These are phyloP conservation scores for Boletus reticuloceps DNA, from an alignment of 768 basidiomycete genomes.

Conservation along the genomic window DNA sequence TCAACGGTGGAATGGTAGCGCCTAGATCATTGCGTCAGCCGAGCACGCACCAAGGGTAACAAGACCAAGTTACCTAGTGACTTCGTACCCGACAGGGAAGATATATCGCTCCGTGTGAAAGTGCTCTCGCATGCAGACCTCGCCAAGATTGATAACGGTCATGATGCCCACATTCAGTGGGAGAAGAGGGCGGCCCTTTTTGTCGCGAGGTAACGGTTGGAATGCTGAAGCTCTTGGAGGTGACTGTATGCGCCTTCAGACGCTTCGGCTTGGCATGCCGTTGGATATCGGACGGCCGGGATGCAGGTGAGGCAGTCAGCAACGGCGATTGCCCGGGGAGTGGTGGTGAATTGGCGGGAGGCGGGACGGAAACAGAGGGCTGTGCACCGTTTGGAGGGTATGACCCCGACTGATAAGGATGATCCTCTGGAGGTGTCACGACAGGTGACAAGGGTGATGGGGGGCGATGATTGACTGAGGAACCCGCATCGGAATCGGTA, in stretches of 20 bases:
- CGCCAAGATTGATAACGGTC: conserved; percentile 73
- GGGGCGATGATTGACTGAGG: conserved; percentile 21
- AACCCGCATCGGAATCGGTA: conserved; percentile 16
- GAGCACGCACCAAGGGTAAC: background rate
- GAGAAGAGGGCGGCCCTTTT: conserved; percentile 63
- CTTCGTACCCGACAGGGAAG: conserved; percentile 85
- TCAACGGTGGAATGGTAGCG: conserved; percentile 79
- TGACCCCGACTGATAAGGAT: conserved; percentile 23
- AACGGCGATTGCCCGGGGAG: conserved; percentile 22
- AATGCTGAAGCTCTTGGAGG: conserved; percentile 72
- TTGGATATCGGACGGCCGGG: conserved; percentile 29
- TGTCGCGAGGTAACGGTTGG: conserved; percentile 78
- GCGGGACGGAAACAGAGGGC: conserved; percentile 15
- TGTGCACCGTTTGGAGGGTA: conserved; percentile 24
- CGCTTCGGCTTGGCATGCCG: conserved; percentile 69
- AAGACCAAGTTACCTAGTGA: conserved; percentile 54
- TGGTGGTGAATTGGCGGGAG: conserved; percentile 19
- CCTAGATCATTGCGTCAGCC: conserved; percentile 35
- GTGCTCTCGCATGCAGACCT: conserved; percentile 78
- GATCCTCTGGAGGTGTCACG: conserved; percentile 35
- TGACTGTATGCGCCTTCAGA: conserved; percentile 77
- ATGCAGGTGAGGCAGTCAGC: conserved; percentile 15
- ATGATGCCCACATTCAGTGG: conserved; percentile 86
- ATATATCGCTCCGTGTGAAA: conserved; percentile 89
- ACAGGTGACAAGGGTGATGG: conserved; percentile 34